These are phyloP conservation scores for Saturnispora sekii DNA, from an alignment of 805 yeast genomes.

Conservation along the genomic window DNA sequence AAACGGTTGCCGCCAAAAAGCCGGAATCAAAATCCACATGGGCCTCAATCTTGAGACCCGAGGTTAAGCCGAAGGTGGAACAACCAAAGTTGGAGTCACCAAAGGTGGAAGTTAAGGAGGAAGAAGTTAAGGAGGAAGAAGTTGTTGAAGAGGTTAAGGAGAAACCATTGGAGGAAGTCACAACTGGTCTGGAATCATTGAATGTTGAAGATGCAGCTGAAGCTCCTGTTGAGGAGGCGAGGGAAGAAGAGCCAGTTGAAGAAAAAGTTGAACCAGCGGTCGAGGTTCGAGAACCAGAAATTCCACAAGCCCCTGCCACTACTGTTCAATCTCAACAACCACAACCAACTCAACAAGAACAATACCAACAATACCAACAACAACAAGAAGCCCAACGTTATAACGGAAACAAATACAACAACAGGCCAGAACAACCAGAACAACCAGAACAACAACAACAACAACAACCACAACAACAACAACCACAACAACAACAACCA, in stretches of 20 bases:
- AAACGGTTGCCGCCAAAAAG: not conserved
- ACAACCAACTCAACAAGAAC: slow-evolving; percentile 15
- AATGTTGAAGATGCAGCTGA: slow-evolving; percentile 8
- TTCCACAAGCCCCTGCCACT: slow-evolving; percentile 11
- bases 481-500: slow-evolving; percentile 17
- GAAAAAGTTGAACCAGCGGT: slow-evolving; percentile 9
- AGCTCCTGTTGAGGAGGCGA: slow-evolving; percentile 8
- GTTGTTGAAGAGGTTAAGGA: slow-evolving; percentile 7
- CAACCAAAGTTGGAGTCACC: not conserved
- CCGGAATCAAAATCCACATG: slow-evolving; percentile 11
- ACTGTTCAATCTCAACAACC: slow-evolving; percentile 15
- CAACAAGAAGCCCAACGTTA: slow-evolving; percentile 5
- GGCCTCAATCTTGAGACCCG: slow-evolving; percentile 20
- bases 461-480: slow-evolving; percentile 17
- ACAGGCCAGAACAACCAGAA: slow-evolving; percentile 13
- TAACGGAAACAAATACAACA: slow-evolving; percentile 9
- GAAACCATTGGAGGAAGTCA: not conserved
- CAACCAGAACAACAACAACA: slow-evolving; percentile 11
- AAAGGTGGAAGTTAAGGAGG: not conserved
- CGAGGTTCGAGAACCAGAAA: not conserved
- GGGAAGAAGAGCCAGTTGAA: not conserved
- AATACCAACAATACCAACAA: slow-evolving; percentile 28
- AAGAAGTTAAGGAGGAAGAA: slow-evolving; percentile 8
- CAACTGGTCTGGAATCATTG: slow-evolving; percentile 5
- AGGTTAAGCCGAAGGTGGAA: slow-evolving; percentile 15